Evolutionary conservation across 768 basidiomycete species (phyloP).

Genomic region (Boletus eberwhitei): DNA sequence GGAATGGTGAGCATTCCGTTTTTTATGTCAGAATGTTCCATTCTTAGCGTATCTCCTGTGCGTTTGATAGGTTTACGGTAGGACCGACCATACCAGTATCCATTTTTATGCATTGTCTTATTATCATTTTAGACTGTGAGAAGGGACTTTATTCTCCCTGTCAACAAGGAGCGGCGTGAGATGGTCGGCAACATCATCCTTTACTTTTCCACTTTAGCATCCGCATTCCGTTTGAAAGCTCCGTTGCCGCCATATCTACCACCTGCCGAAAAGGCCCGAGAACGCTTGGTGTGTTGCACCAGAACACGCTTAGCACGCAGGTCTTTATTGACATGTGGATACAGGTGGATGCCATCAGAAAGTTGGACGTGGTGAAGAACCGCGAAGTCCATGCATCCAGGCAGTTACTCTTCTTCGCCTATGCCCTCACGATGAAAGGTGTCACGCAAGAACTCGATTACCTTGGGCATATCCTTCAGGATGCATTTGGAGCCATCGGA

Average conservation of each 20-base stretch:
- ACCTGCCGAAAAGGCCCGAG: constrained; percentile 82
- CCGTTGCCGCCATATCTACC: constrained; percentile 97
- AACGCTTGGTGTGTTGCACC: constrained; percentile 58
- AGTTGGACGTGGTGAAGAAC: constrained; percentile 83
- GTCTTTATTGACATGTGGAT: neutral
- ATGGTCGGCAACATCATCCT: constrained; percentile 96
- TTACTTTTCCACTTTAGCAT: constrained; percentile 76
- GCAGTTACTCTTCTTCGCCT: constrained; percentile 91
- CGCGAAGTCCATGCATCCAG: constrained; percentile 77
- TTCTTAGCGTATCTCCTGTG: constrained; percentile 2
- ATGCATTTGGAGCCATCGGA: constrained; percentile 91
- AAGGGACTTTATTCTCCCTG: constrained; percentile 85
- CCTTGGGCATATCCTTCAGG: constrained; percentile 77
- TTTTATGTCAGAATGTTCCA: neutral
- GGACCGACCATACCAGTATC: constrained; percentile 21
- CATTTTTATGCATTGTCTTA: neutral
- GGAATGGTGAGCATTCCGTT: constrained; percentile 65
- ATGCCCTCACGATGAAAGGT: constrained; percentile 91
- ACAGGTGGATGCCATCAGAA: constrained; percentile 78
- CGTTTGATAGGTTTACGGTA: constrained; percentile 63
- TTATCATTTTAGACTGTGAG: constrained; percentile 58
- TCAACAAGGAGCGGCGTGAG: constrained; percentile 83
- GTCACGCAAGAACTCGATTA: constrained; percentile 86
- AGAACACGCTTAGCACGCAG: neutral
- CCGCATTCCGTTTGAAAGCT: constrained; percentile 79